These are phyloP conservation scores for Claviceps spartinae DNA, from an alignment of 2,329 filamentous ascomycete genomes.

Conservation along the genomic window DNA sequence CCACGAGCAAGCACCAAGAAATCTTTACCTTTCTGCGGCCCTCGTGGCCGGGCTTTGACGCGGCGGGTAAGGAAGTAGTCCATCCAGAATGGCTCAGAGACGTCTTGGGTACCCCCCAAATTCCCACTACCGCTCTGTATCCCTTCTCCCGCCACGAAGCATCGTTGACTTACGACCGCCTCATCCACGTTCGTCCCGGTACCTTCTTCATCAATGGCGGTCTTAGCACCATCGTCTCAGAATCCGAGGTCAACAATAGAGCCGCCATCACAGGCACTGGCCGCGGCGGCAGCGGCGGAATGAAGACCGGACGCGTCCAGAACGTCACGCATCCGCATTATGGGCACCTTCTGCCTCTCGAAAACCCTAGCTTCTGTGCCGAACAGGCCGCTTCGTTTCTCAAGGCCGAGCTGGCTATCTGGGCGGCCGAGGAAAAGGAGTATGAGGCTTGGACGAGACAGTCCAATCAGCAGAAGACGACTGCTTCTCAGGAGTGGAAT, in stretches of 20 bases:
- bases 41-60: slow-evolving; percentile 32
- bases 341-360: slow-evolving; percentile 78
- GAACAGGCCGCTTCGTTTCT: slow-evolving; percentile 44
- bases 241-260: slow-evolving; percentile 40
- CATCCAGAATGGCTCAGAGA: slow-evolving; percentile 31
- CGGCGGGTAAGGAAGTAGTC: slow-evolving; percentile 23
- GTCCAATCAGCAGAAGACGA: slow-evolving; percentile 38
- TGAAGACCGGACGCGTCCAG: slow-evolving; percentile 49
- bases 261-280: slow-evolving; percentile 50
- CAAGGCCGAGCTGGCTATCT: slow-evolving; percentile 39
- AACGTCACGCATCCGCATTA: slow-evolving; percentile 48
- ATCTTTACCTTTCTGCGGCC: slow-evolving; percentile 64
- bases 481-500: slow-evolving; percentile 35
- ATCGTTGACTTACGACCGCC: slow-evolving; percentile 36
- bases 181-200: slow-evolving; percentile 49
- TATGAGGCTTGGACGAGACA: slow-evolving; percentile 43
- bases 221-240: slow-evolving; percentile 40
- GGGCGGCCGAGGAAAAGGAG: slow-evolving; percentile 41
- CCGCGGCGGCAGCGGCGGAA: slow-evolving; percentile 53
- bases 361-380: slow-evolving; percentile 56
- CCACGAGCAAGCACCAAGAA: slow-evolving; percentile 70
- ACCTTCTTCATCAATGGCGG: slow-evolving; percentile 58
- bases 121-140: slow-evolving; percentile 22
- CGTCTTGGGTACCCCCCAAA: slow-evolving; percentile 23
- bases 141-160: slow-evolving; percentile 59